Evolutionary conservation across 2,329 filamentous ascomycete species (phyloP).

Genomic region (Triangularia verruculosa): DNA sequence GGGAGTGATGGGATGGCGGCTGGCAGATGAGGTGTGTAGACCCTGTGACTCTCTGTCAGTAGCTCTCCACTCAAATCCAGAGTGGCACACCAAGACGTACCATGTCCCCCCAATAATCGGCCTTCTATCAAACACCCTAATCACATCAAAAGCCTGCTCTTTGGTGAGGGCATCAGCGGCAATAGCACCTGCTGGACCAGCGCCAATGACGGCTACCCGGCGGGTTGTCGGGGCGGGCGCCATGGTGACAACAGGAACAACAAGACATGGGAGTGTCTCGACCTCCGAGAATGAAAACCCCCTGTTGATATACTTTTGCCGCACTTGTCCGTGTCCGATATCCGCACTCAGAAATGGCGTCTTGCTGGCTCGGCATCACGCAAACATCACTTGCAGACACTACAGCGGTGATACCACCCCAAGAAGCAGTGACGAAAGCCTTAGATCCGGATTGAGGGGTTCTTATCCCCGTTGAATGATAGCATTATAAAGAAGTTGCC

Average conservation of each 20-base stretch:
- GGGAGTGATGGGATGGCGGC: slow-evolving; percentile 30
- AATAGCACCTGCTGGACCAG: slow-evolving; percentile 59
- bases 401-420: not conserved
- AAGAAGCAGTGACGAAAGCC: not conserved
- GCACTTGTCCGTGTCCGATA: not conserved
- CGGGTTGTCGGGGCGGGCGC: slow-evolving; percentile 3
- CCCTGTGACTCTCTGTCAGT: slow-evolving; percentile 22
- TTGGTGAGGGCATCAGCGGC: slow-evolving; percentile 57
- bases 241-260: not conserved
- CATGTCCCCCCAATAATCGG: slow-evolving; percentile 60
- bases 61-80: not conserved
- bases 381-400: not conserved
- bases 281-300: too few species aligned
- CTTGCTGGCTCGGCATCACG: not conserved
- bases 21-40: slow-evolving; percentile 36
- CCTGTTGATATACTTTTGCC: too few species aligned
- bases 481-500: not conserved
- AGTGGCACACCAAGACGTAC: slow-evolving; percentile 39
- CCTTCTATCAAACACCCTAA: slow-evolving; percentile 61
- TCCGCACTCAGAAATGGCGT: not conserved
- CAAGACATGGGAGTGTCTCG: not conserved
- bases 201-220: slow-evolving; percentile 57
- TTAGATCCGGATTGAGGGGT: not conserved
- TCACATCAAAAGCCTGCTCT: slow-evolving; percentile 56
- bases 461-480: not conserved